A percentile compares a stretch with the other conserved stretches of the same genome.
Evolutionary conservation across 2,329 filamentous ascomycete genomes (phyloP).

Genomic region (Talaromyces atroroseus): DNA sequence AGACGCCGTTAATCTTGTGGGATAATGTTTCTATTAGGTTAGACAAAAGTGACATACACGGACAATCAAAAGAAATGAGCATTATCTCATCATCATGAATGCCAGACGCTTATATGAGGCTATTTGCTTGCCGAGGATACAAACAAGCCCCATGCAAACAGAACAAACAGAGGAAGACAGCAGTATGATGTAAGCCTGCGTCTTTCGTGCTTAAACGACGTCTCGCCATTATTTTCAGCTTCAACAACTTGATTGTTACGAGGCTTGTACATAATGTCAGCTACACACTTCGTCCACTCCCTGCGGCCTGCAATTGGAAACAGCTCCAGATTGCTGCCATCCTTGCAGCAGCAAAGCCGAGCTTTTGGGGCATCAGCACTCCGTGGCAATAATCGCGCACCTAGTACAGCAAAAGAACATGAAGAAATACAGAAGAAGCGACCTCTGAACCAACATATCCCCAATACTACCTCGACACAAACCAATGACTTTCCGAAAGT

Average conservation of each 20-base stretch:
- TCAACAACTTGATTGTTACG: not conserved
- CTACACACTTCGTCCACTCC: constrained; percentile 3
- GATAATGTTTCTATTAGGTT: too few relatives aligned
- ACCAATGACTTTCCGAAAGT: constrained; percentile 58
- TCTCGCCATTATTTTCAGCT: not conserved
- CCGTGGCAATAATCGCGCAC: constrained; percentile 3
- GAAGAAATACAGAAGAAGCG: constrained; percentile 54
- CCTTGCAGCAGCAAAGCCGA: constrained; percentile 9
- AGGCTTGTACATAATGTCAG: constrained; percentile 7
- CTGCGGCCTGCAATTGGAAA: not conserved
- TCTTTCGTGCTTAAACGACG: not conserved
- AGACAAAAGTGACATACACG: too few relatives aligned
- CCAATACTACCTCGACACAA: constrained; percentile 60
- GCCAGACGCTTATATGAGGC: not conserved
- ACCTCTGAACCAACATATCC: constrained; percentile 56
- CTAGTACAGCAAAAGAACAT: constrained; percentile 45
- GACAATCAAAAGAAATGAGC: too few relatives aligned
- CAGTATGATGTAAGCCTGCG: constrained; percentile 15
- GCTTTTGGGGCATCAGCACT: constrained; percentile 8
- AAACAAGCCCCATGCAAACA: constrained; percentile 12
- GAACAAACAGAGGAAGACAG: constrained; percentile 7
- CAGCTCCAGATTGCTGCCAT: not conserved
- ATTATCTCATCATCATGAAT: not conserved
- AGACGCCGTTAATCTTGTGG: too few relatives aligned
- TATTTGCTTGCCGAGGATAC: not conserved